Percentiles rank a stretch among this genome's conserved stretches.
These are phyloP conservation scores for Xylaria flabelliformis DNA, from an alignment of 495 filamentous ascomycete species.

Conservation along the genomic window DNA sequence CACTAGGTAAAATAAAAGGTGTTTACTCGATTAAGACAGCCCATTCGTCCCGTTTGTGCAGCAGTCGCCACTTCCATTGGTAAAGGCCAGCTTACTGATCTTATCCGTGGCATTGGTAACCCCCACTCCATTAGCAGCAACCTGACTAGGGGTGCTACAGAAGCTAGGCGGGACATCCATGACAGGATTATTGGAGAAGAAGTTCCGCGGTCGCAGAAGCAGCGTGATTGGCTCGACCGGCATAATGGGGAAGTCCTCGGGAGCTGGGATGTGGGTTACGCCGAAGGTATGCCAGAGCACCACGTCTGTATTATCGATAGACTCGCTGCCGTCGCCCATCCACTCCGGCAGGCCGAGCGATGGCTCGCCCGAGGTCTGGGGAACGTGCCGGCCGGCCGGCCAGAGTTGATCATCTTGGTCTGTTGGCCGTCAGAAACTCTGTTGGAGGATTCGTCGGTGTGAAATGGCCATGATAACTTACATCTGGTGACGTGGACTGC, in stretches of 20 bases:
- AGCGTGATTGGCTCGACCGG: conserved; percentile 89
- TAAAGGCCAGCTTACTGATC: conserved; percentile 54
- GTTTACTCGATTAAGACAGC: conserved; percentile 1
- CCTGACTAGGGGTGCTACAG: conserved; percentile 73
- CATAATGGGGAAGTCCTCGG: conserved; percentile 96
- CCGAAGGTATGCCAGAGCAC: conserved; percentile 98
- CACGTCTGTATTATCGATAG: conserved; percentile 83
- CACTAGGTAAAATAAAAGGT: not conserved
- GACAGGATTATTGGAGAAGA: conserved; percentile 85
- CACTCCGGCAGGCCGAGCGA: conserved; percentile 80
- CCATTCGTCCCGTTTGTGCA: conserved; percentile 38
- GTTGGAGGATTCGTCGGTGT: not conserved
- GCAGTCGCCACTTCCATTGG: conserved; percentile 35
- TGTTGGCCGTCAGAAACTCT: conserved; percentile 37
- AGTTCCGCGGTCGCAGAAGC: conserved; percentile 83
- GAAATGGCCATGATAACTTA: conserved; percentile 51
- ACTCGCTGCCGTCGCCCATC: conserved; percentile 75
- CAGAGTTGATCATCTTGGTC: conserved; percentile 87
- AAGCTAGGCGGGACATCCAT: conserved; percentile 88
- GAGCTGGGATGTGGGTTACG: conserved; percentile 87
- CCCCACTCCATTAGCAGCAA: conserved; percentile 56
- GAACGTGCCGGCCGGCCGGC: conserved; percentile 92
- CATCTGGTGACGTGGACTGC: conserved; percentile 93
- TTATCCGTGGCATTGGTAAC: conserved; percentile 55
- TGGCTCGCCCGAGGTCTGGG: conserved; percentile 88